Evolutionary conservation across 225 moss, liverwort and hornwort genomes (phyloP), one percentile per base, ranked within the genome.

Genomic region (Polytrichum formosum): DNA sequence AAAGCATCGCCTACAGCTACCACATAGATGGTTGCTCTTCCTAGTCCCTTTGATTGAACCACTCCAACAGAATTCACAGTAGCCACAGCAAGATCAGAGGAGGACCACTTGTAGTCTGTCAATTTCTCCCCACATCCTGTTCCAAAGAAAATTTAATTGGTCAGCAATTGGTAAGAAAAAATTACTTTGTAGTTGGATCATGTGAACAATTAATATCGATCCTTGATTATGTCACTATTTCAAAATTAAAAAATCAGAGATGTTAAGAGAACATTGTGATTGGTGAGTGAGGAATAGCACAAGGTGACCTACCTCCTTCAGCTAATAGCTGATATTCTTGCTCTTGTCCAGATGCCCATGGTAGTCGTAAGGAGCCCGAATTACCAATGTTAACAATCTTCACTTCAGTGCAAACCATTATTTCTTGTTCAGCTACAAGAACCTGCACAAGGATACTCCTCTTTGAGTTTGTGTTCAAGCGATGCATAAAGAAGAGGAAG

Each of bases 301-400:
- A 61, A 21, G 26, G 29, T 2, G 54, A 55, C 60, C 55, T 88
- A 92, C 92, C 92, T 86, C 96, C 96, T 84, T 90, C 87, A 27
- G 88, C 96, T 81, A 74, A 79, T 73, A 96, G 67, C 7, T 65
- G 78, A 85, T 90, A 91, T 37, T 83, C 66, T 84, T 96, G 96
- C 70, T 83, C 85, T 74, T 85, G 78, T 74, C 89, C 91, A 79
- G 90, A 87, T 80, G 84, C 83, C 96, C 96, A 96, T 26, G 96
- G 96, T 67, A 96, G 86, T 63, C 87, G 73, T 68, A 93, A 69
- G 70, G 77, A 79, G 72, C 82, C 87, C 56, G 74, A 78, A 54
- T 72, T 76, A 72, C 66, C 81, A 73, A 76, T 65, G 28, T 63
- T 72, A 56, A 69, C 54, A 64, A 90, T 80, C 74, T 75, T 83